Evolutionary conservation across 2,329 filamentous ascomycete genomes (phyloP), one percentile per base, ranked within the genome.

Genomic region (Macroventuria anomochaeta): DNA sequence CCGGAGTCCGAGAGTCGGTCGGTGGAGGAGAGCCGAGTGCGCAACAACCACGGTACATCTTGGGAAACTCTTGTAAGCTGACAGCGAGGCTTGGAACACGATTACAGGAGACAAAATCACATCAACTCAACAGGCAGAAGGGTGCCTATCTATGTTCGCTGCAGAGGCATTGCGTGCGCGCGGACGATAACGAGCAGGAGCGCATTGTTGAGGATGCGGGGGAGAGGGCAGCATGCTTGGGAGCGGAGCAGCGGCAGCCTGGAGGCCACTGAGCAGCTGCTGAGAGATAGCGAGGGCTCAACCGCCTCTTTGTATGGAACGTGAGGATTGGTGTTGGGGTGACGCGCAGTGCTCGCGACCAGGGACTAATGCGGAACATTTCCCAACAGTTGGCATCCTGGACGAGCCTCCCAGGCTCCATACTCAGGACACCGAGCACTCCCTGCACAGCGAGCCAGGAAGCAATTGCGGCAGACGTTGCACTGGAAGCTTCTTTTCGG

Each of bases 251-350:
- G 39, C 44, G 51, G 33, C 25, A 23, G 15, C 38, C 12, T 7
- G 3, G 12, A 46, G 46, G 43, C 46, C 51, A 49, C 44, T 49
- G 48, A 57, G 55, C 46, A 43, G 51, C 49, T 57, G 63, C 46
- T 62, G 64, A 55, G 62, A 59, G 61, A 63, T 65, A 58, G 57
- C 57, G 41, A 60, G 51, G 40, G 39, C 51, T 58, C 61, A 61
- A 61, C 57, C 53, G 50, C 55, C 44, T 44, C 20, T 39, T 38
- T 39, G 43, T 34, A 54, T 48, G 43, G 43, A 44, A 31, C 40
- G 38, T 11, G 28, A 26, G 21, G 33, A 39, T 21, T 5, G 33
- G 32, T 29, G 43, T 53, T 43, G 51, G 38, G 49, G 41, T 3
- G 41, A 46, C 41, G 29, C 47, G 53, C 56, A 60, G 59, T 29